Evolutionary conservation across 2,329 filamentous ascomycete species (phyloP).

Genomic region (Ustulina deusta): DNA sequence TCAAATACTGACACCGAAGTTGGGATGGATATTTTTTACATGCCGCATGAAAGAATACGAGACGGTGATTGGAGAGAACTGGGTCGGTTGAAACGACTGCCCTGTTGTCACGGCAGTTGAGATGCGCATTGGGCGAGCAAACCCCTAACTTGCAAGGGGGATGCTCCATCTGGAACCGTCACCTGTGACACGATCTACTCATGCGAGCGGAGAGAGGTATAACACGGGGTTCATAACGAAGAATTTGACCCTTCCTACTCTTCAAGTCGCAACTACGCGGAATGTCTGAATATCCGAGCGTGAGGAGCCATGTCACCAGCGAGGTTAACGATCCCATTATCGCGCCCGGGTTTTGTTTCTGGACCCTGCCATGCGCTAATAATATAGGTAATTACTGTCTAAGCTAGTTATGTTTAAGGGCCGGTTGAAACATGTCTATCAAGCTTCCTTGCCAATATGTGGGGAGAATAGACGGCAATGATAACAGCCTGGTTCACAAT

Average conservation of each 20-base stretch:
- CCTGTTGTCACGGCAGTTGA: constrained; percentile 26
- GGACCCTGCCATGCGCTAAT: too few species aligned
- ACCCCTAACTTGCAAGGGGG: constrained; percentile 18
- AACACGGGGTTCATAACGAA: constrained; percentile 6
- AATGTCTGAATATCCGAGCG: constrained; percentile 26
- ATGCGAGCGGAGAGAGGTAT: constrained; percentile 22
- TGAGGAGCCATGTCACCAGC: constrained; percentile 5
- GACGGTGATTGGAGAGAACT: constrained; percentile 10
- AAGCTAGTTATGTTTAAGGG: background rate
- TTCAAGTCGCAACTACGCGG: constrained; percentile 32
- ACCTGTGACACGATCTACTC: constrained; percentile 28
- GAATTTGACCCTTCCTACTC: constrained; percentile 33
- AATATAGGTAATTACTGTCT: too few species aligned
- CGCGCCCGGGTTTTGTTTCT: constrained; percentile 16
- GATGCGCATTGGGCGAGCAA: constrained; percentile 8
- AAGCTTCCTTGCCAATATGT: background rate
- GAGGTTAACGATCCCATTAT: background rate
- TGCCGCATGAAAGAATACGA: background rate
- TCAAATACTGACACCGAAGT: constrained; percentile 2
- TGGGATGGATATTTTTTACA: background rate
- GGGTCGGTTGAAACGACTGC: constrained; percentile 22
- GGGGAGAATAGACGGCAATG: background rate
- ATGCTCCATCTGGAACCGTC: constrained; percentile 32
- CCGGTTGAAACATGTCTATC: background rate
- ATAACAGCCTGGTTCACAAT: background rate